Percentiles rank a stretch among this genome's conserved stretches.
These are phyloP conservation scores for Dioszegia aurantiaca DNA, from an alignment of 768 basidiomycete genomes.

Conservation along the genomic window DNA sequence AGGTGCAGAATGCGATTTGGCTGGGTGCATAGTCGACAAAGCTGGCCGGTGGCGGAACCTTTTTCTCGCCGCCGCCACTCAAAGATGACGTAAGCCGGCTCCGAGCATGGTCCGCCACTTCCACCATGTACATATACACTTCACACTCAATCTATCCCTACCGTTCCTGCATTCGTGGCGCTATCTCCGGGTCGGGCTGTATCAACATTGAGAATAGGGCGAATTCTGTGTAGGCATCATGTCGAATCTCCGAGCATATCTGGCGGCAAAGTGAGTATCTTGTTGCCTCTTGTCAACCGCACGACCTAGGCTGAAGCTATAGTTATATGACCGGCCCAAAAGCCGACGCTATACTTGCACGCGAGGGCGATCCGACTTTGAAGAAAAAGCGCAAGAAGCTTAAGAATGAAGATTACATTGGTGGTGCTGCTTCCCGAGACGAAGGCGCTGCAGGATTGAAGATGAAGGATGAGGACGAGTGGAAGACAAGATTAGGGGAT, in stretches of 20 bases:
- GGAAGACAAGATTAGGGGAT: constrained; percentile 30
- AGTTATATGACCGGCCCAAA: constrained; percentile 93
- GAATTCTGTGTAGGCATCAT: no score
- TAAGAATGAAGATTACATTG: constrained; percentile 56
- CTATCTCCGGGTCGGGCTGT: no score
- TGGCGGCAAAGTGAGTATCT: constrained; percentile 46
- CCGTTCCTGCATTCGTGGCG: not conserved
- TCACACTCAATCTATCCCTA: not conserved
- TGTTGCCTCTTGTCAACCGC: not conserved
- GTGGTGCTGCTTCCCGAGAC: constrained; percentile 23
- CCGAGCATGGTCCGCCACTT: no score
- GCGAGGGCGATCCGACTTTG: constrained; percentile 53
- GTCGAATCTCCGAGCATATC: constrained; percentile 48
- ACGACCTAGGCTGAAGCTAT: not conserved
- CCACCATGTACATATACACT: no score
- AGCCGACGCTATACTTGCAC: constrained; percentile 86
- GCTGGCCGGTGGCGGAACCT: no score
- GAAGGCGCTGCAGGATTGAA: constrained; percentile 44
- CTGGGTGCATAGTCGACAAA: no score
- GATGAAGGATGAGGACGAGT: constrained; percentile 53
- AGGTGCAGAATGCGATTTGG: no score
- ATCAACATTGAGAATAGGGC: no score
- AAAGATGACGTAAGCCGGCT: no score
- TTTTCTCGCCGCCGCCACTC: not conserved
- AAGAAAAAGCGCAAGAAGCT: constrained; percentile 66